Conservation (phyloP, 2,329 filamentous ascomycete species). For the Ophiostoma montium region DNA sequence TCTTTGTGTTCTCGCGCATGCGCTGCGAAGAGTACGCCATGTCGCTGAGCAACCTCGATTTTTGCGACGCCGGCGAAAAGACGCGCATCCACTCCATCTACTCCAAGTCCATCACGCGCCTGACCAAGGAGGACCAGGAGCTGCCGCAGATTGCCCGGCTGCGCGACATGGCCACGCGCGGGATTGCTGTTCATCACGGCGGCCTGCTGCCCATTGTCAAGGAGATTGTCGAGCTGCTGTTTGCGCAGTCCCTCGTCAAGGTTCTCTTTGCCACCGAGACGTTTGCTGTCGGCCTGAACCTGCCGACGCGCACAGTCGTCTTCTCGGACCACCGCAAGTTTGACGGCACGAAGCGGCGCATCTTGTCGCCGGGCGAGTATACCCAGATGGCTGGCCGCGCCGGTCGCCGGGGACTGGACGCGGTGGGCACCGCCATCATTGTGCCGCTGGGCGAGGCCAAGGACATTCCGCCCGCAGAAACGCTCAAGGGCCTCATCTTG, state of each 20-base stretch:
- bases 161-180: slow-evolving; percentile 69
- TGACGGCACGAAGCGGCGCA: slow-evolving; percentile 82
- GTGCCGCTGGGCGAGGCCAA: slow-evolving; percentile 67
- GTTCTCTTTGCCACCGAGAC: slow-evolving; percentile 96
- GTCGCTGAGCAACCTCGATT: slow-evolving; percentile 87
- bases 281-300: slow-evolving; percentile 94
- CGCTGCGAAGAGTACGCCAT: slow-evolving; percentile 95
- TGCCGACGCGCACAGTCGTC: slow-evolving; percentile 90
- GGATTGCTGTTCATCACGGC: slow-evolving; percentile 92
- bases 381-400: slow-evolving; percentile 97
- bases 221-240: slow-evolving; percentile 92
- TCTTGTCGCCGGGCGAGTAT: slow-evolving; percentile 87
- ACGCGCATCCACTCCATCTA: slow-evolving; percentile 96
- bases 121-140: slow-evolving; percentile 78
- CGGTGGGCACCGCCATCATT: slow-evolving; percentile 87
- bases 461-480: slow-evolving; percentile 73
- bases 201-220: slow-evolving; percentile 93
- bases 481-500: slow-evolving; percentile 85
- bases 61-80: slow-evolving; percentile 85
- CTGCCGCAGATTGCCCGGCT: slow-evolving; percentile 88
- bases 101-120: slow-evolving; percentile 79
- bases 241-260: slow-evolving; percentile 89
- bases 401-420: slow-evolving; percentile 81
- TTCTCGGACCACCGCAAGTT: slow-evolving; percentile 97
- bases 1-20: slow-evolving; percentile 98